phyloP scores from a whole-genome alignment of 305 asterid species.

The Coffea humblotiana region DNA sequence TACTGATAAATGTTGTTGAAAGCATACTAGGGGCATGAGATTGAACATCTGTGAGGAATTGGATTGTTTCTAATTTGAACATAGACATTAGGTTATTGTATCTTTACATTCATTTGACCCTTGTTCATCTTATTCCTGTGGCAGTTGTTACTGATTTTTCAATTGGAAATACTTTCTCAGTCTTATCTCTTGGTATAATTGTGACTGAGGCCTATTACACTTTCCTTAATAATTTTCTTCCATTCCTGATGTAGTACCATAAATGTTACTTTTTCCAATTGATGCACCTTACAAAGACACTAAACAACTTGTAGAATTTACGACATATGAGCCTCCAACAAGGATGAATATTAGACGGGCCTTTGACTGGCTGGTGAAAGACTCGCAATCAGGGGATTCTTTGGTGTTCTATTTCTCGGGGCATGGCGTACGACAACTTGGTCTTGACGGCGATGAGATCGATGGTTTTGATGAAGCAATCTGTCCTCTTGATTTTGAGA shows the following conservation, averaged over 20 bases:
- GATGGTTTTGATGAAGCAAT: conserved; percentile 76
- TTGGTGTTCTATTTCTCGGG: conserved; percentile 78
- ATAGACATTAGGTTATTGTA: neutral
- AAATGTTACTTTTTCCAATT: neutral
- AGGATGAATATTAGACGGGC: conserved; percentile 44
- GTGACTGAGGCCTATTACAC: neutral
- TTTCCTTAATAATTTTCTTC: neutral
- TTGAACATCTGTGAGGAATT: neutral
- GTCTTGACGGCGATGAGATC: conserved; percentile 42
- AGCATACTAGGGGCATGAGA: neutral
- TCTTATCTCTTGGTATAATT: neutral
- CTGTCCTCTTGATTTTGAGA: conserved; percentile 65
- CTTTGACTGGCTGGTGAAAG: conserved; percentile 57
- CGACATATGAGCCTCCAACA: conserved; percentile 39
- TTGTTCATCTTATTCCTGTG: neutral
- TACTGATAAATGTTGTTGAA: neutral
- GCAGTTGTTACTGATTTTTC: neutral
- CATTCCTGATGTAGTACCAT: neutral
- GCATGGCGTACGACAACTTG: conserved; percentile 55
- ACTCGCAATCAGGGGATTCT: conserved; percentile 52
- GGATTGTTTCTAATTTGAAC: neutral
- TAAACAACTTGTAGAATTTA: conserved; percentile 43
- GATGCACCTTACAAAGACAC: neutral
- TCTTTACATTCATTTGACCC: neutral
- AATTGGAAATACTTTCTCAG: neutral